A percentile compares a stretch with the other conserved stretches of the same genome.
Conservation (phyloP, 2,329 filamentous ascomycete species). For the Setomelanomma holmii region DNA sequence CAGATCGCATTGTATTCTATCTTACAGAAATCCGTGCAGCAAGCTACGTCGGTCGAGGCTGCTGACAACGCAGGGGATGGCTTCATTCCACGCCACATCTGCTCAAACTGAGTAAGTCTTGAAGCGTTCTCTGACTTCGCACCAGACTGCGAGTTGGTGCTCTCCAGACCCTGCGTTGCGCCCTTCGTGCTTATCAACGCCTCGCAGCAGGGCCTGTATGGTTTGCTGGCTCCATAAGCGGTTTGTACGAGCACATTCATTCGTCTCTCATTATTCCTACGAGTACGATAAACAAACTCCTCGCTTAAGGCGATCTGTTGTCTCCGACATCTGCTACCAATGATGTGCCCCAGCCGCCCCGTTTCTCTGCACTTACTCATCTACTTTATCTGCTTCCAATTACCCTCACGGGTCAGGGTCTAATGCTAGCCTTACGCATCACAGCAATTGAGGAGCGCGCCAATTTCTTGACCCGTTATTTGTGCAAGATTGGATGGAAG, state of each 20-base stretch:
- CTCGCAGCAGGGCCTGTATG: slow-evolving; percentile 7
- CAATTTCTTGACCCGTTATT: slow-evolving; percentile 5
- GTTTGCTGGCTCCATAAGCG: neutral
- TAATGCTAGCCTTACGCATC: slow-evolving; percentile 1
- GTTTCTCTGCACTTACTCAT: neutral
- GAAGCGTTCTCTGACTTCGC: slow-evolving; percentile 4
- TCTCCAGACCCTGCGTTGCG: slow-evolving; percentile 16
- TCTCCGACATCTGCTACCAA: neutral
- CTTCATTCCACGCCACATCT: slow-evolving; percentile 15
- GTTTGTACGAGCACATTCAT: slow-evolving; percentile 6
- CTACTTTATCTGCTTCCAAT: neutral
- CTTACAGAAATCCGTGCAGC: slow-evolving; percentile 18
- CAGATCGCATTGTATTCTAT: neutral
- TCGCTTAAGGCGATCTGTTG: neutral
- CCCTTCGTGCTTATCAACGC: slow-evolving; percentile 29
- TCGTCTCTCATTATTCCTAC: neutral
- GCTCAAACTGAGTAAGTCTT: slow-evolving; percentile 6
- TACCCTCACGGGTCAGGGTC: neutral
- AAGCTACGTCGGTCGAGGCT: slow-evolving; percentile 19
- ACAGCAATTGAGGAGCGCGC: slow-evolving; percentile 2
- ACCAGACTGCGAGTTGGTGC: slow-evolving; percentile 9
- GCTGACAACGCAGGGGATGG: slow-evolving; percentile 25
- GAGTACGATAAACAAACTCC: neutral
- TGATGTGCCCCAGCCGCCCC: too few species aligned
- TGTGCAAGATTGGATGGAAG: slow-evolving; percentile 11